Percentiles rank a stretch among this genome's conserved stretches.
phyloP scores from a whole-genome alignment of 225 moss, liverwort and hornwort species.

The Climacium dendroides region DNA sequence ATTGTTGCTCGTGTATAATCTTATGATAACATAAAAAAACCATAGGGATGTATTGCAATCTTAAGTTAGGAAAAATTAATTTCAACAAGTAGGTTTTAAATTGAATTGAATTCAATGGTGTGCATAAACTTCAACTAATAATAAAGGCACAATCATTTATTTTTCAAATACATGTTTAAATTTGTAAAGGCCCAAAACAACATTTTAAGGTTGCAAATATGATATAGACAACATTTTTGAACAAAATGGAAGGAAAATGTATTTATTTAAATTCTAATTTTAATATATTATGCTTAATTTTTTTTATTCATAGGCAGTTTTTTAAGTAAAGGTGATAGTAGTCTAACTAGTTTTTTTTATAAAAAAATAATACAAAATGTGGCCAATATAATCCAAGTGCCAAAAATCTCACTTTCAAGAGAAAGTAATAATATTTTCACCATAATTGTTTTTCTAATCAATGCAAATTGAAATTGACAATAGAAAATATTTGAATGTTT shows the following conservation, averaged over 20 bases:
- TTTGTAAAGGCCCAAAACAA: neutral
- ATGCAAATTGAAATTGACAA: neutral
- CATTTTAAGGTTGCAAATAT: neutral
- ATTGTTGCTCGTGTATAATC: neutral
- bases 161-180: accelerated
- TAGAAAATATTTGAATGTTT: neutral
- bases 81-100: neutral
- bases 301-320: neutral
- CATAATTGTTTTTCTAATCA: neutral
- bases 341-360: neutral
- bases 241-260: neutral
- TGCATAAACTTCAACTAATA: neutral
- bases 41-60: neutral
- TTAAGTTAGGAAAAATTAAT: neutral
- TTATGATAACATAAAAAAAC: accelerated
- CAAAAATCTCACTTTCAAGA: neutral
- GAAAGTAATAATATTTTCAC: neutral
- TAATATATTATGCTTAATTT: accelerated
- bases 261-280: neutral
- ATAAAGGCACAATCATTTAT: neutral
- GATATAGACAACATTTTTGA: neutral
- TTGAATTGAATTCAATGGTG: neutral
- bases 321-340: neutral
- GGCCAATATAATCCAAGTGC: neutral
- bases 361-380: neutral